Evolutionary conservation across 2,329 filamentous ascomycete genomes (phyloP).

Genomic region (Fusarium buxicola): DNA sequence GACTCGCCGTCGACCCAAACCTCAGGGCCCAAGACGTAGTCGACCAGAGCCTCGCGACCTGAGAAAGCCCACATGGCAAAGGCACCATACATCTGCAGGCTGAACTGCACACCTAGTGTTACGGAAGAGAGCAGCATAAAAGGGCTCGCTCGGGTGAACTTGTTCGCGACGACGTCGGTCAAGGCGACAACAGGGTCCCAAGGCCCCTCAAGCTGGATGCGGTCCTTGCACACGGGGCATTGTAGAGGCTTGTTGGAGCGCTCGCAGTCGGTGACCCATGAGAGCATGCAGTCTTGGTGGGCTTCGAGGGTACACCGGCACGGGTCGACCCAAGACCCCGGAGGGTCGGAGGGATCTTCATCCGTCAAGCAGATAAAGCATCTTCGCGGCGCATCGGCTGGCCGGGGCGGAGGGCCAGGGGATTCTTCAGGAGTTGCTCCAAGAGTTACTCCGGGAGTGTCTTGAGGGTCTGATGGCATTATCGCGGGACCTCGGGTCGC

Average conservation of each 20-base stretch:
- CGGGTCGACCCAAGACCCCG: conserved; percentile 80
- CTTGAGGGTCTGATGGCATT: conserved; percentile 30
- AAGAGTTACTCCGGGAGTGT: conserved; percentile 1
- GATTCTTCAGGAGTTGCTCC: background rate
- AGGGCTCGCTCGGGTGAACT: conserved; percentile 66
- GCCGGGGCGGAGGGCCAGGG: conserved; percentile 11
- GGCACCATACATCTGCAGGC: conserved; percentile 65
- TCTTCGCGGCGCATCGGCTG: conserved; percentile 51
- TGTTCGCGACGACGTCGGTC: conserved; percentile 68
- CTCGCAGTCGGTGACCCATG: conserved; percentile 94
- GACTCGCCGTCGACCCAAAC: conserved; percentile 45
- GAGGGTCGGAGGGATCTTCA: conserved; percentile 60
- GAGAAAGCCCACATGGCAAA: conserved; percentile 64
- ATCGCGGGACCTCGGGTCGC: conserved; percentile 26
- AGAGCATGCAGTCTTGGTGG: conserved; percentile 88
- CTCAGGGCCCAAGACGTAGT: conserved; percentile 56
- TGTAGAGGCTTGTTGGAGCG: conserved; percentile 72
- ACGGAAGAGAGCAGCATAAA: conserved; percentile 74
- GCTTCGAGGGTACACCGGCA: conserved; percentile 92
- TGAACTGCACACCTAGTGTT: conserved; percentile 60
- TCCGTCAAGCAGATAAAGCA: conserved; percentile 75
- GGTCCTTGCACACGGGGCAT: conserved; percentile 90
- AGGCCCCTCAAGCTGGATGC: conserved; percentile 81
- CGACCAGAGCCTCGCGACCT: conserved; percentile 57
- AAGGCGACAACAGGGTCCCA: conserved; percentile 77